Conservation (phyloP, 1,139 yeast species). For the Petasospora rhodanensis region DNA sequence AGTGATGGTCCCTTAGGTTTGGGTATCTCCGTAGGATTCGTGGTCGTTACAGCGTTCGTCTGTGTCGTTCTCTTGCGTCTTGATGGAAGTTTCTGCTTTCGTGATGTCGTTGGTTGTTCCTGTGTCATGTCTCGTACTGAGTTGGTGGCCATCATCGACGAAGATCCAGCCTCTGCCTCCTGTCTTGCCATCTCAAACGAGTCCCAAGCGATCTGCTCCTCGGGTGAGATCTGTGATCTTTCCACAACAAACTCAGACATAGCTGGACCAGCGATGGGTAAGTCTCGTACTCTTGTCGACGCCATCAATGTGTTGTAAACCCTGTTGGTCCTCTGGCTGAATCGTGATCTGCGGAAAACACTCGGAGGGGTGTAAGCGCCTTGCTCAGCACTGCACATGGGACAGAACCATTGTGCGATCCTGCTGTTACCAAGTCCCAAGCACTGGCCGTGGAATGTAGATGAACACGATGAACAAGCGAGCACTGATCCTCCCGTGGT, state of each 20-base stretch:
- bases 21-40: too few species aligned
- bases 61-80: conserved; percentile 11
- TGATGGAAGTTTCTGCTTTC: conserved; percentile 22
- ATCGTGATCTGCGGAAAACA: conserved; percentile 21
- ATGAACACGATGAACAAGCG: conserved; percentile 23
- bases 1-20: conserved; percentile 13
- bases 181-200: conserved; percentile 18
- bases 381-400: conserved; percentile 26
- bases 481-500: conserved; percentile 15
- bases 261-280: background rate
- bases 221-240: conserved; percentile 14
- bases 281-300: conserved; percentile 1
- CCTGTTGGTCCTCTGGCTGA: conserved; percentile 24
- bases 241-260: conserved; percentile 12
- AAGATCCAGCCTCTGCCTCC: conserved; percentile 3
- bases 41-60: background rate
- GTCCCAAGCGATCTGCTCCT: conserved; percentile 23
- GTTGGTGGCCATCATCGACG: too few species aligned
- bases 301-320: conserved; percentile 19
- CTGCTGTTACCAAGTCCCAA: conserved; percentile 17
- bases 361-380: conserved; percentile 17
- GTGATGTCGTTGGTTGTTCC: background rate
- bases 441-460: conserved; percentile 25
- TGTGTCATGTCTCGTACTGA: too few species aligned
- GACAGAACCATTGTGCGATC: conserved; percentile 23